Evolutionary conservation across 2,329 filamentous ascomycete genomes (phyloP).

Genomic region (Lizonia empirigonia): DNA sequence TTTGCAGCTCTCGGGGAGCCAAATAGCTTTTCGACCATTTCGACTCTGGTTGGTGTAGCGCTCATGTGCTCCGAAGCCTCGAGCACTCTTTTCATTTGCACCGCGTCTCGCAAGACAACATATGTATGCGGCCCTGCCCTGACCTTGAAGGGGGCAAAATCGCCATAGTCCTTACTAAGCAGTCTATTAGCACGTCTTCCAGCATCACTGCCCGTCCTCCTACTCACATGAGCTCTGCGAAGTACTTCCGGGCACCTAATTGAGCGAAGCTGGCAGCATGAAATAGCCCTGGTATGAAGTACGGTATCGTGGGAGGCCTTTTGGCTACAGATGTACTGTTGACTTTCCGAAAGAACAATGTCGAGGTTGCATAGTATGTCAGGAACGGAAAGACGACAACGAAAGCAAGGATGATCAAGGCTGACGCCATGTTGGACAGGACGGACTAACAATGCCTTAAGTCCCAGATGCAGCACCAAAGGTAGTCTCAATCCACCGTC

Average conservation of each 20-base stretch:
- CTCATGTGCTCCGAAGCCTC: slow-evolving; percentile 19
- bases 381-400: slow-evolving; percentile 24
- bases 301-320: slow-evolving; percentile 32
- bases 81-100: slow-evolving; percentile 27
- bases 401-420: slow-evolving; percentile 1
- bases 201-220: background rate
- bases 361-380: slow-evolving; percentile 30
- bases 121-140: slow-evolving; percentile 27
- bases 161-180: slow-evolving; percentile 31
- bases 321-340: slow-evolving; percentile 20
- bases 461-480: background rate
- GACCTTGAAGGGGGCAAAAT: slow-evolving; percentile 31
- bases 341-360: slow-evolving; percentile 22
- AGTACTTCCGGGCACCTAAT: slow-evolving; percentile 28
- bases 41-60: background rate
- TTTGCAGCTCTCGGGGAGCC: slow-evolving; percentile 16
- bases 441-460: background rate
- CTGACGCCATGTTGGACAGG: background rate
- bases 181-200: slow-evolving; percentile 6
- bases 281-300: slow-evolving; percentile 29
- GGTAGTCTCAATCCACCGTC: background rate
- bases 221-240: slow-evolving; percentile 33
- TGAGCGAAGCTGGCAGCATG: slow-evolving; percentile 27
- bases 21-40: slow-evolving; percentile 23
- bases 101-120: slow-evolving; percentile 29